phyloP scores from a whole-genome alignment of 2,329 filamentous ascomycete species.

The Microdochium bolleyi region DNA sequence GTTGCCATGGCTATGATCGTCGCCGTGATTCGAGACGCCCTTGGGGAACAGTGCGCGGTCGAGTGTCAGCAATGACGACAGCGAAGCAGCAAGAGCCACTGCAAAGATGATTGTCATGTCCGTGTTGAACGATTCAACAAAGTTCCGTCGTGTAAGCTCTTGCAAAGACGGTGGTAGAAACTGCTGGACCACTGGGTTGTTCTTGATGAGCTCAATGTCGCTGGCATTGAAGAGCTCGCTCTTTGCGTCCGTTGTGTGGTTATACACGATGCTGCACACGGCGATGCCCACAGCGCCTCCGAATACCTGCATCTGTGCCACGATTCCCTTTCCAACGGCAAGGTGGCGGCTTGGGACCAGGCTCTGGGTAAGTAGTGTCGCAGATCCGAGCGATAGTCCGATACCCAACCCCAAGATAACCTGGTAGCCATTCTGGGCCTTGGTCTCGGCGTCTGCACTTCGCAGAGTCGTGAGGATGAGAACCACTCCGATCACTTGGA shows the following conservation, averaged over 20 bases:
- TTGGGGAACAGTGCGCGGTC: conserved; percentile 29
- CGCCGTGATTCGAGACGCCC: conserved; percentile 6
- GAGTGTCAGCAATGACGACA: conserved; percentile 34
- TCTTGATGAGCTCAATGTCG: conserved; percentile 33
- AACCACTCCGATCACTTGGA: conserved; percentile 45
- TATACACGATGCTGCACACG: conserved; percentile 51
- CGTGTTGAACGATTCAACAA: conserved; percentile 31
- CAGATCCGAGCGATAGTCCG: conserved; percentile 47
- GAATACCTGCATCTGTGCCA: conserved; percentile 51
- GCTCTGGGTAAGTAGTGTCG: conserved; percentile 49
- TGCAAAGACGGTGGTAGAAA: conserved; percentile 18
- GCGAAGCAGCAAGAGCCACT: conserved; percentile 31
- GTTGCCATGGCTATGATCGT: neutral
- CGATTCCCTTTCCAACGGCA: conserved; percentile 50
- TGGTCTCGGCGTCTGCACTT: conserved; percentile 21
- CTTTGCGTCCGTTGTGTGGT: conserved; percentile 28
- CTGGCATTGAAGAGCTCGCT: conserved; percentile 19
- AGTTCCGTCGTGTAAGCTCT: conserved; percentile 12
- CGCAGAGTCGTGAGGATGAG: conserved; percentile 39
- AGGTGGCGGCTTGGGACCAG: conserved; percentile 39
- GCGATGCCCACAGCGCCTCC: conserved; percentile 53
- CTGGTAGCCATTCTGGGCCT: conserved; percentile 44
- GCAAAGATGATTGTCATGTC: conserved; percentile 39
- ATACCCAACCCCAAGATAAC: conserved; percentile 51
- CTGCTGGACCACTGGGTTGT: conserved; percentile 31